These are phyloP conservation scores for Sindora glabra DNA, from an alignment of 306 rosid genomes.

Conservation along the genomic window DNA sequence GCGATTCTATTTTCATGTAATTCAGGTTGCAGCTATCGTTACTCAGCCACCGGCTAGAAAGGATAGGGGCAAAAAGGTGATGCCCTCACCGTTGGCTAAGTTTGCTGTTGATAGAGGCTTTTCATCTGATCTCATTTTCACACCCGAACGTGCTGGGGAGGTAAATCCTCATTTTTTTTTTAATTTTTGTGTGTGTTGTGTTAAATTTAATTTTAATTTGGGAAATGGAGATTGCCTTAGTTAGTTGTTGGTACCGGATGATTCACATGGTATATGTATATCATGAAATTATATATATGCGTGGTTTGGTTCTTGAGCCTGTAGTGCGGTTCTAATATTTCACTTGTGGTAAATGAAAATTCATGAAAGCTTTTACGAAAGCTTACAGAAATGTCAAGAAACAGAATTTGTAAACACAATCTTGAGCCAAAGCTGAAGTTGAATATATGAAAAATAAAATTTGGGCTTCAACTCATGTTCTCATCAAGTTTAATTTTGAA, in stretches of 20 bases:
- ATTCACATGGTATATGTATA: neutral
- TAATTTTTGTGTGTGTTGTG: no score
- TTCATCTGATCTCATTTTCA: slow-evolving; percentile 64
- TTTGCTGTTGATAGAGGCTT: slow-evolving; percentile 76
- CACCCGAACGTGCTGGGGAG: slow-evolving; percentile 75
- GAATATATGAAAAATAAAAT: neutral
- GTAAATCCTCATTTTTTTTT: slow-evolving; percentile 28
- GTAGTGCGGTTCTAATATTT: neutral
- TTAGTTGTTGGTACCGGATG: neutral
- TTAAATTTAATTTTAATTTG: neutral
- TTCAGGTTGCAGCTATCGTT: slow-evolving; percentile 83
- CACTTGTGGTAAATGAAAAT: neutral
- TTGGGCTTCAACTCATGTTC: no score
- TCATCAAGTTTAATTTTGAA: no score
- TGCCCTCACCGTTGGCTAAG: slow-evolving; percentile 71
- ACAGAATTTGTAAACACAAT: neutral
- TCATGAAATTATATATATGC: neutral
- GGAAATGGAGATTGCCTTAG: neutral
- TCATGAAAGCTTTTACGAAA: neutral
- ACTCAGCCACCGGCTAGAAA: slow-evolving; percentile 84
- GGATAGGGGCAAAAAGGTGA: slow-evolving; percentile 63
- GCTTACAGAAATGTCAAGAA: neutral
- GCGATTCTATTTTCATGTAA: neutral
- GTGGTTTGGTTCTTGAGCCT: neutral
- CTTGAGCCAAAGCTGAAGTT: neutral